Evolutionary conservation across 129 eudicot species (phyloP).

Genomic region (Centaurea solstitialis): DNA sequence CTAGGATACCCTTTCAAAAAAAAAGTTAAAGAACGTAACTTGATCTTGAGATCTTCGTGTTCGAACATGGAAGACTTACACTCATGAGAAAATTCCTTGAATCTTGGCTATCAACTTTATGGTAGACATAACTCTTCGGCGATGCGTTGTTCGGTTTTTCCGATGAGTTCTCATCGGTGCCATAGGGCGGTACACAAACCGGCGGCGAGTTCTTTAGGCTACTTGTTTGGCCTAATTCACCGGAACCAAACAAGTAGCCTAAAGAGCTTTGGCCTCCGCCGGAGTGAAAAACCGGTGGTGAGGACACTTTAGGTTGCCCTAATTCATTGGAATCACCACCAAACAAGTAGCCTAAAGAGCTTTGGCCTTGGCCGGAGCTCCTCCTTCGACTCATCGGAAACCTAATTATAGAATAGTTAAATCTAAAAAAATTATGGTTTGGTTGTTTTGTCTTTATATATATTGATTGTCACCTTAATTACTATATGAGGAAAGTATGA

Average conservation of each 20-base stretch:
- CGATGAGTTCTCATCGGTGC: slow-evolving; percentile 37
- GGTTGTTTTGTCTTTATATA: neutral
- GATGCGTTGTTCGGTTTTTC: slow-evolving; percentile 16
- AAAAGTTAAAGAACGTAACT: neutral
- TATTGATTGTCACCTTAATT: neutral
- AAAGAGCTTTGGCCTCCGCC: slow-evolving; percentile 69
- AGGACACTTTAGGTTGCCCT: slow-evolving; percentile 7
- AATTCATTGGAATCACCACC: slow-evolving; percentile 14
- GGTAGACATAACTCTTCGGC: slow-evolving; percentile 28
- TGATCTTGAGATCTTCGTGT: neutral
- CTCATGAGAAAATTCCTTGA: slow-evolving; percentile 38
- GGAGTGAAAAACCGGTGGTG: slow-evolving; percentile 4
- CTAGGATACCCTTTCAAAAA: too few species aligned
- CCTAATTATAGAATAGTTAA: neutral
- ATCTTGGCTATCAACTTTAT: slow-evolving; percentile 37
- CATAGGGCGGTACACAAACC: slow-evolving; percentile 51
- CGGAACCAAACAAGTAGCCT: slow-evolving; percentile 58
- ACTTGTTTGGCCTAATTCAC: slow-evolving; percentile 22
- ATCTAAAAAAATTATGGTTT: neutral
- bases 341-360: slow-evolving; percentile 29
- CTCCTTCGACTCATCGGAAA: slow-evolving; percentile 52
- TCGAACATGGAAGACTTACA: slow-evolving; percentile 30
- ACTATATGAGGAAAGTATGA: slow-evolving; percentile 3
- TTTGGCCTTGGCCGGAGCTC: slow-evolving; percentile 36
- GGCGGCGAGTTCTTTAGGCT: slow-evolving; percentile 14